Percentiles rank a stretch among this genome's conserved stretches.
These are phyloP conservation scores for Cyanodermella asteris DNA, from an alignment of 2,329 filamentous ascomycete genomes.

Conservation along the genomic window DNA sequence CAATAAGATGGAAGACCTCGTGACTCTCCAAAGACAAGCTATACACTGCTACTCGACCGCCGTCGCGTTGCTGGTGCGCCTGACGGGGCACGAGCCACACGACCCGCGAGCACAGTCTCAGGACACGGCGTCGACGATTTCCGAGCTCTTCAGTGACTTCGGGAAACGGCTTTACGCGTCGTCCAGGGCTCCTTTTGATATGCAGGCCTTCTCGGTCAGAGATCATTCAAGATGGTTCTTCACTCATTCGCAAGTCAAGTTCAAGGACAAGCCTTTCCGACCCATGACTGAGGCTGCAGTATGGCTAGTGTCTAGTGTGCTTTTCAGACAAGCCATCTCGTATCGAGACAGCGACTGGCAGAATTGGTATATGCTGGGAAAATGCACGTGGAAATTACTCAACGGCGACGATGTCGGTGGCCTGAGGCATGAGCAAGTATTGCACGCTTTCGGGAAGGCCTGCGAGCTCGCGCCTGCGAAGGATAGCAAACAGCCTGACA, in stretches of 20 bases:
- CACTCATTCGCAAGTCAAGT: conserved; percentile 30
- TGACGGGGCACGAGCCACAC: no score
- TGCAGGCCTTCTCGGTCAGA: conserved; percentile 42
- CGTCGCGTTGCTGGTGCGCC: conserved; percentile 36
- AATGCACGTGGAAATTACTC: conserved; percentile 54
- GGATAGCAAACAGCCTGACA: conserved; percentile 32
- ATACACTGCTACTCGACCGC: conserved; percentile 67
- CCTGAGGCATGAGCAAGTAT: conserved; percentile 23
- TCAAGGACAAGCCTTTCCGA: conserved; percentile 33
- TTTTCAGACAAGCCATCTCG: conserved; percentile 37
- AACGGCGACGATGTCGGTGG: conserved; percentile 20
- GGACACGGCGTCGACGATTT: conserved; percentile 33
- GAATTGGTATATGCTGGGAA: conserved; percentile 46
- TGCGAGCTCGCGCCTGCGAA: conserved; percentile 39
- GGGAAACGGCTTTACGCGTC: conserved; percentile 47
- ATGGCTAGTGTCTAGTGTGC: conserved; percentile 40
- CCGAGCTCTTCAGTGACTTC: conserved; percentile 47
- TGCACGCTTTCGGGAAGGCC: conserved; percentile 35
- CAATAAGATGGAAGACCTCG: conserved; percentile 52
- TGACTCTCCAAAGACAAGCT: conserved; percentile 53
- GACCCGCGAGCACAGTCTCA: conserved; percentile 30
- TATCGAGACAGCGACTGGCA: conserved; percentile 18
- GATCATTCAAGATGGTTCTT: conserved; percentile 40
- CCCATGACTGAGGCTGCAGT: conserved; percentile 36
- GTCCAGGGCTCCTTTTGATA: conserved; percentile 43